Base-by-base conservation (phyloP, 345 rosid species). In the Stellera chamaejasme region DNA sequence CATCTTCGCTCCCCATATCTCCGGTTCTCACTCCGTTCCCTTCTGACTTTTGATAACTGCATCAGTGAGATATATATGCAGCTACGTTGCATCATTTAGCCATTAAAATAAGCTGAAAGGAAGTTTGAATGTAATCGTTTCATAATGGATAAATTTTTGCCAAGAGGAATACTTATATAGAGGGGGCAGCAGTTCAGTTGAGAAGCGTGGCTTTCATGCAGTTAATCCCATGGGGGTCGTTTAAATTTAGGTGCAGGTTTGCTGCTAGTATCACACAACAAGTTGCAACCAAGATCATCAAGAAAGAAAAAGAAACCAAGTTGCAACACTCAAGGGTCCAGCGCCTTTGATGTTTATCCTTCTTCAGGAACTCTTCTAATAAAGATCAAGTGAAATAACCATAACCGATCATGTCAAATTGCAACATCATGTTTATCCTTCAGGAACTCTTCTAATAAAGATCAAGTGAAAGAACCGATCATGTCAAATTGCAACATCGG, bases 1-100 rank as follows among this genome's bases (percentile, higher is more conserved):
- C 56, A 50, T 56, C 77, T 61, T 71, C 80, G 57, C 70, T 77
- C 54, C 81, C 93, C 97, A 81, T 84, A 45, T 63, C 48, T 65
- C 36, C 50, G 48, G 47, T 7, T 56, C 47, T 45, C n/a, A 11
- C 59, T 55, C 28, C 44, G 66, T 60, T 61, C 48, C 15, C 59
- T 65, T 28, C 55, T 55, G 55, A 61, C 54, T 56, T 45, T 49
- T 70, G 25, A 9, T 13, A 39, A 42, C 10, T 4, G 63, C 1
- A 62, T 13, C 45, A 58, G 58, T 50, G 39, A 32, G 13, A 19
- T 59, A 55, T 73, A 59, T 79, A 79, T 60, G 69, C 60, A 67
- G 49, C 13, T 55, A 25, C 11, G 11, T 12, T 61, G 50, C 62
- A 48, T 13, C 60, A 32, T 54, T 10, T 27, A 53, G 28, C 25